Conservation (phyloP, 2,329 filamentous ascomycete genomes). For the Trichoderma guizhouense region DNA sequence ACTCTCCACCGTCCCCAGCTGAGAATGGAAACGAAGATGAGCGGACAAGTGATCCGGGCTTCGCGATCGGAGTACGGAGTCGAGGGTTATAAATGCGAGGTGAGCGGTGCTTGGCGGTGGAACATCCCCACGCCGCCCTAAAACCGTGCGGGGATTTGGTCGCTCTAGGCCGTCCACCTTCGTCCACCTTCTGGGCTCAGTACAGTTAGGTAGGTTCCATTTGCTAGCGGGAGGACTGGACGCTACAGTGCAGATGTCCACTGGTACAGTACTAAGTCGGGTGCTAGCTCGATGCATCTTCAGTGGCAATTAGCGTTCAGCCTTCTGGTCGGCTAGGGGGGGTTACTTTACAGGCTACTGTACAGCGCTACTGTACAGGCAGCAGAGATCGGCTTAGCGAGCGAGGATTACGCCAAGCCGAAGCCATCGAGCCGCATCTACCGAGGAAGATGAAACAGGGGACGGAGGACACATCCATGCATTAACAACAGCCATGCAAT, state of each 20-base stretch:
- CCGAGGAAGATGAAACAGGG: neutral
- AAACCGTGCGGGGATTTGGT: neutral
- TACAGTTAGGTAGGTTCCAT: neutral
- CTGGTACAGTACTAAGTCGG: no score
- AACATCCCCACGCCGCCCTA: neutral
- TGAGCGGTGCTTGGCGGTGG: neutral
- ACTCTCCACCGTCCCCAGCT: conserved; percentile 2
- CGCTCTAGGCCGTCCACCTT: neutral
- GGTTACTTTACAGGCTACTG: neutral
- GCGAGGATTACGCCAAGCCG: neutral
- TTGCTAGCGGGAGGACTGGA: neutral
- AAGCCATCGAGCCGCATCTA: neutral
- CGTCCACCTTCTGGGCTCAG: no score
- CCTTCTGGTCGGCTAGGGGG: neutral
- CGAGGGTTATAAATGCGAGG: conserved; percentile 12
- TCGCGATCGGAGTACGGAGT: conserved; percentile 5
- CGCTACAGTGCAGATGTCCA: neutral
- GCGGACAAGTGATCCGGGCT: conserved; percentile 11
- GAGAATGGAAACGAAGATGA: neutral
- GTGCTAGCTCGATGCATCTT: neutral
- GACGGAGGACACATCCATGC: neutral
- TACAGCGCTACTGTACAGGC: neutral
- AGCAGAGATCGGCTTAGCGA: neutral
- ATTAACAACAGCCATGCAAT: neutral
- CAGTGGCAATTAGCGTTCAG: neutral